Percentiles rank a stretch among this genome's conserved stretches.
These are phyloP conservation scores for Thuja plicata DNA, from an alignment of 83 land plant genomes.

Conservation along the genomic window DNA sequence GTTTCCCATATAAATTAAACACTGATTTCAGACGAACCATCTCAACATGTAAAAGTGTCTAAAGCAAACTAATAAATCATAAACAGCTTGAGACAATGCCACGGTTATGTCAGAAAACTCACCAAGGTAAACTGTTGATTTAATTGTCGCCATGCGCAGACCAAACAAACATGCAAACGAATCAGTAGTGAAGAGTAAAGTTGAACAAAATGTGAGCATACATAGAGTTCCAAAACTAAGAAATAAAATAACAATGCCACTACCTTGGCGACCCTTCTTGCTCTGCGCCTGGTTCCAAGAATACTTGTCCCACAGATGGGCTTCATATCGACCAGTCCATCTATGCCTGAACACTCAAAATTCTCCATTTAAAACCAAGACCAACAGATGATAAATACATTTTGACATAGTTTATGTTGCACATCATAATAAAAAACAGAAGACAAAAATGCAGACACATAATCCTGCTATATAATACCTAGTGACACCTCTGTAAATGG, in stretches of 20 bases:
- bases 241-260: background rate
- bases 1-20: background rate
- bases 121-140: slow-evolving; percentile 4
- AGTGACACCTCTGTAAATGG: slow-evolving; percentile 66
- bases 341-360: slow-evolving; percentile 44
- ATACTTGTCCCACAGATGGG: slow-evolving; percentile 79
- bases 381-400: background rate
- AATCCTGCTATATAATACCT: slow-evolving; percentile 23
- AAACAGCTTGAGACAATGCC: background rate
- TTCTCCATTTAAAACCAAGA: background rate
- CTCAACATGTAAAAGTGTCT: too few species aligned
- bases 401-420: too few species aligned
- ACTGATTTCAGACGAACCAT: too few species aligned
- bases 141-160: background rate
- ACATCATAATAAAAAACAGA: too few species aligned
- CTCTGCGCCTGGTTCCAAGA: slow-evolving; percentile 66
- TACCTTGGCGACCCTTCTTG: slow-evolving; percentile 79
- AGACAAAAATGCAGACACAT: too few species aligned
- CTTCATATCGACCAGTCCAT: slow-evolving; percentile 77
- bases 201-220: background rate
- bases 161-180: background rate
- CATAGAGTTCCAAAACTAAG: background rate
- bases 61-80: too few species aligned
- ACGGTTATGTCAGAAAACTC: background rate
- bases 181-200: background rate